A percentile compares a stretch with the other conserved stretches of the same genome.
Evolutionary conservation across 2,329 filamentous ascomycete genomes (phyloP).

Genomic region (Xylaria sp.): DNA sequence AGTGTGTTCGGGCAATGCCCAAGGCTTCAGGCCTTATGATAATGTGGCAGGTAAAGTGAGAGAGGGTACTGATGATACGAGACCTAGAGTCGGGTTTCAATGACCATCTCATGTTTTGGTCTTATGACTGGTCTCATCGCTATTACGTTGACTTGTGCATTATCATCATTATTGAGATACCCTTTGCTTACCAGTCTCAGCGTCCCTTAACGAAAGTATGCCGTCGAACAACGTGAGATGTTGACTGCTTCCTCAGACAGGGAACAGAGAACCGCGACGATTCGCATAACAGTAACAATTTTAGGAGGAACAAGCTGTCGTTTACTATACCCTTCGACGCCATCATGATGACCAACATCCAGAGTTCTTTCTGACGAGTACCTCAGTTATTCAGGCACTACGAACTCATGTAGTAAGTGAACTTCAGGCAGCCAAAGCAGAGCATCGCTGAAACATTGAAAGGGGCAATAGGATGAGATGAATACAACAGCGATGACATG

Average conservation of each 20-base stretch:
- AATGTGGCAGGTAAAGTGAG: neutral
- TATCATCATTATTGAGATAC: conserved; percentile 16
- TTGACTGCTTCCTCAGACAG: neutral
- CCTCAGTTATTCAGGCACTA: neutral
- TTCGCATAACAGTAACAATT: neutral
- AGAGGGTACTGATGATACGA: neutral
- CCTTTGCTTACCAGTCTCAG: conserved; percentile 4
- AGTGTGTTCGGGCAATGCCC: neutral
- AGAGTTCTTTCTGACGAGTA: no score
- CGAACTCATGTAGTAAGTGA: neutral
- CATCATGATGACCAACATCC: neutral
- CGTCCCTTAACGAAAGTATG: neutral
- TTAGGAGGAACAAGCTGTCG: neutral
- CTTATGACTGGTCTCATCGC: neutral
- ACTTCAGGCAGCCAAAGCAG: neutral
- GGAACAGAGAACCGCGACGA: neutral
- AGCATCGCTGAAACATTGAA: no score
- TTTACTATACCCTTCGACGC: neutral
- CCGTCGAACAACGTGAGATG: neutral
- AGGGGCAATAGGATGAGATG: no score
- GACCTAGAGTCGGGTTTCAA: neutral
- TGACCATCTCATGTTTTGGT: neutral
- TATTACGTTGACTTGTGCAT: neutral
- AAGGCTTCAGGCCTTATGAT: neutral
- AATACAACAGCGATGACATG: no score